phyloP scores from a whole-genome alignment of 768 basidiomycete species.

The Pleurotus sapidus region DNA sequence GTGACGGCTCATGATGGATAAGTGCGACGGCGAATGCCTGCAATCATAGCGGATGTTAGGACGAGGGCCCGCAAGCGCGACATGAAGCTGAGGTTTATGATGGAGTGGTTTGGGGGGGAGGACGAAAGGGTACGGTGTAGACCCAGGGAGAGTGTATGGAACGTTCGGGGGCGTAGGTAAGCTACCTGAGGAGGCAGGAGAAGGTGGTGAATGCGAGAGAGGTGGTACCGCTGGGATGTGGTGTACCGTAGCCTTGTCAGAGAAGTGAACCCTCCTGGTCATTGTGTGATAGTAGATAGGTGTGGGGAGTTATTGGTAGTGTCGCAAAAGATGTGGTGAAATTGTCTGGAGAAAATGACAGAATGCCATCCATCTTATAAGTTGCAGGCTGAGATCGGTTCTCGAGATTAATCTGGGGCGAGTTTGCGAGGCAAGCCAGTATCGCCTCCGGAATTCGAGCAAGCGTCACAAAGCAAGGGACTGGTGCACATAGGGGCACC shows the following conservation, averaged over 20 bases:
- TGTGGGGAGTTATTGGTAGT: neutral
- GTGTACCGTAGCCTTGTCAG: neutral
- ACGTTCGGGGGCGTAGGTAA: neutral
- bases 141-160: neutral
- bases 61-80: neutral
- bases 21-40: neutral
- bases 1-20: neutral
- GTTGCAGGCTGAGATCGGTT: neutral
- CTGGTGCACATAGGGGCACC: neutral
- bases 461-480: conserved; percentile 1
- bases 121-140: neutral
- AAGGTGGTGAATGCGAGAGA: neutral
- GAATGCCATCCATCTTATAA: neutral
- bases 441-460: neutral
- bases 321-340: neutral
- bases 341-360: neutral
- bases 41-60: neutral
- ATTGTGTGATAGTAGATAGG: neutral
- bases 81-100: neutral
- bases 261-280: neutral
- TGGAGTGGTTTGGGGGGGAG: neutral
- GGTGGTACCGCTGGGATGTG: neutral
- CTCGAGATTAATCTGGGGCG: neutral
- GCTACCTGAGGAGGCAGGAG: neutral
- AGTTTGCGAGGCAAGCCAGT: neutral